Evolutionary conservation across 441 rosid species (phyloP).

Genomic region (Brassica hybrid): DNA sequence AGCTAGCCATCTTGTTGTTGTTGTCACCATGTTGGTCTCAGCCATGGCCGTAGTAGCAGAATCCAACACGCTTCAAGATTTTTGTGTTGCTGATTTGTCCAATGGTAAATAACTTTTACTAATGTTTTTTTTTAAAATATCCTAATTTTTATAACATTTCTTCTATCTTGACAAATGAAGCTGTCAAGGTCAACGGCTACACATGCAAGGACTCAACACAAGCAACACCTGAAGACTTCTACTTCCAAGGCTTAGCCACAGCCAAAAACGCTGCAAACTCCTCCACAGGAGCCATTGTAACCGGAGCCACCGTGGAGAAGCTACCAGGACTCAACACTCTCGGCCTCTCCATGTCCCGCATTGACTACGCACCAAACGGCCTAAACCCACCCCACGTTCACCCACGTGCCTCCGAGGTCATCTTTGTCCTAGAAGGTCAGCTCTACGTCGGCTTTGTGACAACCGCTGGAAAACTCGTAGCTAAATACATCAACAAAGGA

Average conservation of each 20-base stretch:
- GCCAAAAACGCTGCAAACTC: slow-evolving; percentile 47
- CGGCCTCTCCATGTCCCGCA: slow-evolving; percentile 67
- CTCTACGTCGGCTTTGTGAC: slow-evolving; percentile 79
- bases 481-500: slow-evolving; percentile 61
- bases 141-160: not conserved
- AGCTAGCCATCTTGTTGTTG: slow-evolving; percentile 30
- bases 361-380: slow-evolving; percentile 65
- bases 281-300: slow-evolving; percentile 62
- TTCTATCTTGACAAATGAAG: slow-evolving; percentile 35
- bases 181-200: slow-evolving; percentile 68
- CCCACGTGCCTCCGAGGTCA: slow-evolving; percentile 76
- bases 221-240: slow-evolving; percentile 63
- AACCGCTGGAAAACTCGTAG: slow-evolving; percentile 57
- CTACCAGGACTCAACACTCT: slow-evolving; percentile 84
- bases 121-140: not conserved
- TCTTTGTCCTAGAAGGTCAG: slow-evolving; percentile 70
- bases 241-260: slow-evolving; percentile 60
- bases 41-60: slow-evolving; percentile 26
- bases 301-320: slow-evolving; percentile 64
- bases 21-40: slow-evolving; percentile 33
- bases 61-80: slow-evolving; percentile 42
- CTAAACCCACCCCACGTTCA: slow-evolving; percentile 82
- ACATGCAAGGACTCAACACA: slow-evolving; percentile 63
- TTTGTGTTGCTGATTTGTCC: slow-evolving; percentile 48
- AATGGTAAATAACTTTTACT: slow-evolving; percentile 21